These are phyloP conservation scores for Russula sp. DNA, from an alignment of 768 basidiomycete genomes.

Conservation along the genomic window DNA sequence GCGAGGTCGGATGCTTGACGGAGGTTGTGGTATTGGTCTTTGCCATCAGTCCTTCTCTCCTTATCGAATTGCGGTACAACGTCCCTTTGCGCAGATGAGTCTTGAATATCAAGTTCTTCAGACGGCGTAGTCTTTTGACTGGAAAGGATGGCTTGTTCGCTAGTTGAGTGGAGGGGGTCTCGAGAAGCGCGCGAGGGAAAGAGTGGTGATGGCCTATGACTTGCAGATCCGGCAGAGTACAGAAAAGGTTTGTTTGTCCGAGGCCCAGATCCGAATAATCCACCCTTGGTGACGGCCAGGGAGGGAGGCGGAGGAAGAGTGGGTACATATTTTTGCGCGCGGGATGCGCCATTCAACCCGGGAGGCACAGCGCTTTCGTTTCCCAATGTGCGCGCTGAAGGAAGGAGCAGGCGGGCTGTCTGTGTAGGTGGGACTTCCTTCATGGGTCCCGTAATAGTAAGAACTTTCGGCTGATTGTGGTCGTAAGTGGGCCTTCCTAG, in stretches of 20 bases:
- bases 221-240: slow-evolving; percentile 1
- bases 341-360: slow-evolving; percentile 5
- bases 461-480: background rate
- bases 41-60: background rate
- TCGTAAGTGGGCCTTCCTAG: slow-evolving; percentile 16
- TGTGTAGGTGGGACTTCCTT: background rate
- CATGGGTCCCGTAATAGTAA: background rate
- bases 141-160: background rate
- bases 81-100: background rate
- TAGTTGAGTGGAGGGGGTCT: background rate
- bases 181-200: slow-evolving; percentile 1
- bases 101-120: background rate
- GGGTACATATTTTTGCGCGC: slow-evolving; percentile 1
- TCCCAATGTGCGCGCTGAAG: background rate
- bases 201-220: slow-evolving; percentile 4
- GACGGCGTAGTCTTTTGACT: background rate
- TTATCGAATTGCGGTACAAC: background rate
- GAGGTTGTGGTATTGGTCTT: background rate
- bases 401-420: background rate
- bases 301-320: background rate
- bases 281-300: background rate
- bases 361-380: background rate
- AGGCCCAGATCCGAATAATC: slow-evolving; percentile 3
- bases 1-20: background rate
- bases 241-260: slow-evolving; percentile 4